A percentile compares a stretch with the other conserved stretches of the same genome.
Evolutionary conservation across 163 green algal genomes (phyloP).

Genomic region (Picocystis sp.): DNA sequence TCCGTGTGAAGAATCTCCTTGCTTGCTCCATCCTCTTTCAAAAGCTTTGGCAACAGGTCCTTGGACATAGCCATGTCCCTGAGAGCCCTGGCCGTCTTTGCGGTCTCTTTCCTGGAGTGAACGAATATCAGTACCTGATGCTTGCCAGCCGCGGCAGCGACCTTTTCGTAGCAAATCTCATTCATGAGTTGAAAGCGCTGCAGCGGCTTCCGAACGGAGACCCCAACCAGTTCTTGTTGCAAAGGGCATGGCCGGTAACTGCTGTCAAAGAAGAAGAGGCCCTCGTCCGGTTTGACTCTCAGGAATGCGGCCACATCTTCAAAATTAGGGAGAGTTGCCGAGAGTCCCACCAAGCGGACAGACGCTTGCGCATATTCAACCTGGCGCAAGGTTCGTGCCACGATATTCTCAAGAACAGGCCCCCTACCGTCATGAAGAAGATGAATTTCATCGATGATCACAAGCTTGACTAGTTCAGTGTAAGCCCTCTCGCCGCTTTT

Average conservation of each 20-base stretch:
- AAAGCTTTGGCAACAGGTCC: conserved; percentile 72
- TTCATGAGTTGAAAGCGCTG: conserved; percentile 97
- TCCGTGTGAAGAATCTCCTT: conserved; percentile 69
- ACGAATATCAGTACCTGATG: conserved; percentile 94
- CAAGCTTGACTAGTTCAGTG: conserved; percentile 60
- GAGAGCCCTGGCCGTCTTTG: conserved; percentile 72
- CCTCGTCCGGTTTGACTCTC: conserved; percentile 70
- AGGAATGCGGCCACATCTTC: conserved; percentile 91
- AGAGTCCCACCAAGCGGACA: conserved; percentile 83
- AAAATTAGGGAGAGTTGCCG: conserved; percentile 94
- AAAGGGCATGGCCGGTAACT: conserved; percentile 73
- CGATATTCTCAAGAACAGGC: conserved; percentile 83
- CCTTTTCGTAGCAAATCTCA: conserved; percentile 96
- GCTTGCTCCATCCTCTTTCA: conserved; percentile 45
- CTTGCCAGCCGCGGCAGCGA: conserved; percentile 37
- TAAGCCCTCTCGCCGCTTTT: conserved; percentile 84
- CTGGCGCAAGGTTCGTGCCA: conserved; percentile 75
- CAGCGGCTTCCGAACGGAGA: conserved; percentile 91
- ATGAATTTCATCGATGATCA: conserved; percentile 96
- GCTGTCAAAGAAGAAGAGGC: conserved; percentile 96
- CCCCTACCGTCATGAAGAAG: conserved; percentile 87
- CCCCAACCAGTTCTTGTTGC: conserved; percentile 87
- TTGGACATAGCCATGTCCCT: conserved; percentile 60
- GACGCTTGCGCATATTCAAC: conserved; percentile 80
- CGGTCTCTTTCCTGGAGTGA: conserved; percentile 93